Conservation (phyloP, 257 asterid species). For the Voacanga thouarsii region DNA sequence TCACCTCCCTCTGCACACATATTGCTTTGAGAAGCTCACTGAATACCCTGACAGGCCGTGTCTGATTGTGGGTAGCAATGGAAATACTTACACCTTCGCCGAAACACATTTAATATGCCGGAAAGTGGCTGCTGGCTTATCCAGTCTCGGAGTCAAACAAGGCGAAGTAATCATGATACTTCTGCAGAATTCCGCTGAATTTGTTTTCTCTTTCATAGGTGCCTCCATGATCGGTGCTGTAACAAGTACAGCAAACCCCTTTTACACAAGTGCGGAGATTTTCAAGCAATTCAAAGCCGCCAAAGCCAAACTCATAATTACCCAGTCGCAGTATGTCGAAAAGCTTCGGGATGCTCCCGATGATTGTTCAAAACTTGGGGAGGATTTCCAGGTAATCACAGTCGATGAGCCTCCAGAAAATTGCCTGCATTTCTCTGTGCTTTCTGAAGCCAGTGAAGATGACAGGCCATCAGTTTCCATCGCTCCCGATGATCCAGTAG, state of each 20-base stretch:
- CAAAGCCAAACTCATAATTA: slow-evolving; percentile 51
- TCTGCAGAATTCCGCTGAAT: slow-evolving; percentile 69
- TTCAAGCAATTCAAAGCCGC: slow-evolving; percentile 64
- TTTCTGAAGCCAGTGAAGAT: slow-evolving; percentile 37
- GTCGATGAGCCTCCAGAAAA: slow-evolving; percentile 53
- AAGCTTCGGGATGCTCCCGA: slow-evolving; percentile 52
- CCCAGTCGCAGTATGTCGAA: slow-evolving; percentile 65
- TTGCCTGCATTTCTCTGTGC: slow-evolving; percentile 56
- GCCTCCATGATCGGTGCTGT: slow-evolving; percentile 79
- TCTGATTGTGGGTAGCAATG: slow-evolving; percentile 45
- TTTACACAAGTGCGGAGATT: slow-evolving; percentile 52
- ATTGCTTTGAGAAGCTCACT: slow-evolving; percentile 45
- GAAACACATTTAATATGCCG: slow-evolving; percentile 55
- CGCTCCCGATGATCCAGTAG: slow-evolving; percentile 59
- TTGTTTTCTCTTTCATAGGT: slow-evolving; percentile 66
- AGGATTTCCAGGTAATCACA: slow-evolving; percentile 48
- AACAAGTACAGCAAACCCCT: slow-evolving; percentile 64
- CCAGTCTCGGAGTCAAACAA: slow-evolving; percentile 37
- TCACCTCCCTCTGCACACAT: slow-evolving; percentile 62
- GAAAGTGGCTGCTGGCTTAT: slow-evolving; percentile 60
- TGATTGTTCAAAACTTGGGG: slow-evolving; percentile 31
- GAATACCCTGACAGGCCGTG: slow-evolving; percentile 45
- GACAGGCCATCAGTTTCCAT: slow-evolving; percentile 34
- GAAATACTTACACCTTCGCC: slow-evolving; percentile 45
- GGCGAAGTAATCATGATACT: slow-evolving; percentile 73